Conservation (phyloP, 73 alveolate genomes). For the Symbiodinium natans region DNA sequence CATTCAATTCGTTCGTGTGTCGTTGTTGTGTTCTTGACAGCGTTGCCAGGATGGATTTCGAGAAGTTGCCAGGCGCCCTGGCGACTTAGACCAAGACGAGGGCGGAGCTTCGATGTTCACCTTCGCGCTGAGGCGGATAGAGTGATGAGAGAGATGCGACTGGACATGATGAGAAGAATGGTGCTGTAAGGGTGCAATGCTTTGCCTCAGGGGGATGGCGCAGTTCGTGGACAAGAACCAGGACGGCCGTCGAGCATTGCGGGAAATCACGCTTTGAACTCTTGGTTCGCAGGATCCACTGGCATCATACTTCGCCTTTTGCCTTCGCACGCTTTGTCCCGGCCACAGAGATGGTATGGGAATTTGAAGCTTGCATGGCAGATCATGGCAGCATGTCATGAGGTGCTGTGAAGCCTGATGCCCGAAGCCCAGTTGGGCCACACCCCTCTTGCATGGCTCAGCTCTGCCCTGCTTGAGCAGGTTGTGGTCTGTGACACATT, state of each 20-base stretch:
- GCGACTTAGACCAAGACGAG: not conserved
- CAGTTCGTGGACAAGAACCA: conserved; percentile 28
- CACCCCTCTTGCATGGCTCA: not conserved
- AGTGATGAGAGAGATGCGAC: too few relatives aligned
- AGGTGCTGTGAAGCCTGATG: conserved; percentile 87
- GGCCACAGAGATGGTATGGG: not conserved
- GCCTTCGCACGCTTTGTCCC: conserved; percentile 45
- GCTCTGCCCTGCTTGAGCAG: not conserved
- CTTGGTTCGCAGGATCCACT: conserved; percentile 33
- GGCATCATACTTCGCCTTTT: conserved; percentile 53
- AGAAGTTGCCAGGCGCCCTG: not conserved
- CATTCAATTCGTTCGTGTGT: too few relatives aligned
- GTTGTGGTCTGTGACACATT: conserved; percentile 64
- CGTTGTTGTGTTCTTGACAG: too few relatives aligned
- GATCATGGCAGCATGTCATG: too few relatives aligned
- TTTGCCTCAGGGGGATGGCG: conserved; percentile 43
- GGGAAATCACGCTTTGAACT: not conserved
- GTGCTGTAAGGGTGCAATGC: too few relatives aligned
- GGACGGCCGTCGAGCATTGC: not conserved
- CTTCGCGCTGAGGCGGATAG: not conserved
- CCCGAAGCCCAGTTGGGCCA: not conserved
- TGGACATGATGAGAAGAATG: too few relatives aligned
- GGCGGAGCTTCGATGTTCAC: not conserved
- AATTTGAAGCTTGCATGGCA: too few relatives aligned
- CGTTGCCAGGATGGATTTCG: conserved; percentile 15